Evolutionary conservation across 2,329 filamentous ascomycete species (phyloP), one percentile per base, ranked within the genome.

Genomic region (Blumeriella jaapii): DNA sequence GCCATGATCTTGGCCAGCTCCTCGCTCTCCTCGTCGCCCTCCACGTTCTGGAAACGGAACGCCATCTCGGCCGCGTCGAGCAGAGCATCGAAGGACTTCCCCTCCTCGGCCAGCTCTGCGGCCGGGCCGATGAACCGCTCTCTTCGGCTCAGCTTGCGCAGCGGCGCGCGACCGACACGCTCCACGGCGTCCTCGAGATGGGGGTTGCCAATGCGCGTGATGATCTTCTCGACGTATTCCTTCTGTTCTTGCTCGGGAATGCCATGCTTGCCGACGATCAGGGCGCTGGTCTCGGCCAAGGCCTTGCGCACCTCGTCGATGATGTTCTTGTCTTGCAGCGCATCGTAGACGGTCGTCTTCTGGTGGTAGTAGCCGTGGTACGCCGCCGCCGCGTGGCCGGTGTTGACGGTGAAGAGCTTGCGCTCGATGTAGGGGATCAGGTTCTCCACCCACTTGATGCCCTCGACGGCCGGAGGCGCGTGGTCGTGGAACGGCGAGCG

Each of bases 401-500:
- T 98, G 74, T 98, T 98, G 71, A 98, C 89, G 14, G 91, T 98
- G 71, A 87, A 98, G 47, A 98, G 78, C 74, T 98, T 98, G 61
- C 91, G 87, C 76, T 98, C 91, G 54, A 98, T 96, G 67, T 89
- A 98, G 39, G 91, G 91, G 56, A 78, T 72, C 18, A 98, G 75
- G 63, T 96, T 71, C 46, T 85, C 77, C 40, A 96, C 91, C 76
- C 84, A 95, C 65, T 93, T 82, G 58, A 96, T 79, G 41, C 87
- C 89, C 48, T 91, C 62, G 54, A 98, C 89, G 12, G 73, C 62
- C 5, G 86, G 87, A 49, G 74, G 70, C 35, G 69, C 68, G 43
- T 71, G 64, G 45, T 78, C 73, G 46, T 78, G 69, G 61, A 96
- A 95, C 2, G 89, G 89, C 28, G 75, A 80, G 58, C 75, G 67